Base-by-base conservation (phyloP, 768 basidiomycete genomes). In the Boletus insuetus region DNA sequence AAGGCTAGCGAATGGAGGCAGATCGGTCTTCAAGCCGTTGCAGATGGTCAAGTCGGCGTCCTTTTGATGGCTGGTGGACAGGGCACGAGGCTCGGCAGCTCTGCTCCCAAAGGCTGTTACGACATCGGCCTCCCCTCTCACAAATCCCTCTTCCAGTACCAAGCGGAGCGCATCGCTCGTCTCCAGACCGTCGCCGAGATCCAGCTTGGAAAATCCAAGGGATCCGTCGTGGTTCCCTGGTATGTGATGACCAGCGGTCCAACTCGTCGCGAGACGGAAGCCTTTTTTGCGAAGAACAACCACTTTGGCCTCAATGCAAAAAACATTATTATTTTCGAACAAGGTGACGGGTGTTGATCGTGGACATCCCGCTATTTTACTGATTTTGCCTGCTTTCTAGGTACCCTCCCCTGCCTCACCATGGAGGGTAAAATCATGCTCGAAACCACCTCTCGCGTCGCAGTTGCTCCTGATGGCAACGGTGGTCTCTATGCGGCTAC, bases 201-300 rank as follows among this genome's bases (percentile, higher is more conserved):
- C 37, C 75, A 82, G 57, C 69, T 64, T 46, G 68, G 72, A 38
- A 84, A 84, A 64, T 73, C 81, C 16, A 68, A 73, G 17, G 83
- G 81, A 46, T 81, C 83, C 1, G 89, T 92, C 50, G 71, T 83
- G 49, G 84, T 98, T 53, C 91, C 92, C 37, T 98, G 97, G 97
- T 98, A 98, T 75, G 85, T 99, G 66, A 99, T 99, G 97, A 98
- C 96, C 53, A 94, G 91, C 67, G 95, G 95, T 22, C 97, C 96
- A 38, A 99, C 97, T 35, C 84, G 94, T 60, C 77, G 74, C 39
- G 89, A 87, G 35, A 98, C 97, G 22, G 90, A 92, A 71, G 75
- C 75, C 26, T 98, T 88, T 79, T 98, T 98, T 75, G 75, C 75
- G 58, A 76, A 82, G 56, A 80, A 94, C 73, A 70, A 72, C 3